These are phyloP conservation scores for Hordeum pubiflorum DNA, from an alignment of 202 grass and related monocot species.

Conservation along the genomic window DNA sequence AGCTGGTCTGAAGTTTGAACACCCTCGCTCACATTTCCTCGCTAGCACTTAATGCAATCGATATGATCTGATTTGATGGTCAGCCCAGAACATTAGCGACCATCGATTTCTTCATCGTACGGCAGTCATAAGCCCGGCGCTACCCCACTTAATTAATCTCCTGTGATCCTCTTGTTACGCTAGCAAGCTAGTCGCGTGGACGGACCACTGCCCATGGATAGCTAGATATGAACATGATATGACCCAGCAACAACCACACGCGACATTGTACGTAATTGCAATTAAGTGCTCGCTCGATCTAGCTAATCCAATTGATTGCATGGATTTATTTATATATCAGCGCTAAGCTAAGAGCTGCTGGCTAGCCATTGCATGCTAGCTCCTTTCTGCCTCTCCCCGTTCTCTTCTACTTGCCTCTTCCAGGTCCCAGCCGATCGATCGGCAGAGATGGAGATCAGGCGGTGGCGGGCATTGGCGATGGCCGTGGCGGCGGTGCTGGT, in stretches of 20 bases:
- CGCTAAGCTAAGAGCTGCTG: not conserved
- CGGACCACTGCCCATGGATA: not conserved
- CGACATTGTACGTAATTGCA: not conserved
- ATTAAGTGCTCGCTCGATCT: not conserved
- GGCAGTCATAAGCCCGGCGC: not conserved
- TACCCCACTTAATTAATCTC: not conserved
- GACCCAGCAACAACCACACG: constrained; percentile 8
- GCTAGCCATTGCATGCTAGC: not conserved
- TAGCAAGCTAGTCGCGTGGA: not conserved
- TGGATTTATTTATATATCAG: not conserved
- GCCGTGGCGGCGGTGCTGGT: not conserved
- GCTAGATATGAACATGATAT: not conserved
- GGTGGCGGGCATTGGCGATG: not conserved
- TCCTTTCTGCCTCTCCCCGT: not conserved
- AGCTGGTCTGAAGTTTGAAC: not conserved
- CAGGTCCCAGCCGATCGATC: not conserved
- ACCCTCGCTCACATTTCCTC: not conserved
- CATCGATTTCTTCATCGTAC: not conserved
- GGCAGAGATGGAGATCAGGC: not conserved
- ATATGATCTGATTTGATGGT: not conserved
- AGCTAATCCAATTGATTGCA: not conserved
- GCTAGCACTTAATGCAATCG: not conserved
- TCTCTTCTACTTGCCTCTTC: constrained; percentile 3
- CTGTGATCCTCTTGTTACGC: not conserved
- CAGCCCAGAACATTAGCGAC: not conserved